Base-by-base conservation (phyloP, 2,329 filamentous ascomycete genomes). In the Fusarium pseudonygamai region DNA sequence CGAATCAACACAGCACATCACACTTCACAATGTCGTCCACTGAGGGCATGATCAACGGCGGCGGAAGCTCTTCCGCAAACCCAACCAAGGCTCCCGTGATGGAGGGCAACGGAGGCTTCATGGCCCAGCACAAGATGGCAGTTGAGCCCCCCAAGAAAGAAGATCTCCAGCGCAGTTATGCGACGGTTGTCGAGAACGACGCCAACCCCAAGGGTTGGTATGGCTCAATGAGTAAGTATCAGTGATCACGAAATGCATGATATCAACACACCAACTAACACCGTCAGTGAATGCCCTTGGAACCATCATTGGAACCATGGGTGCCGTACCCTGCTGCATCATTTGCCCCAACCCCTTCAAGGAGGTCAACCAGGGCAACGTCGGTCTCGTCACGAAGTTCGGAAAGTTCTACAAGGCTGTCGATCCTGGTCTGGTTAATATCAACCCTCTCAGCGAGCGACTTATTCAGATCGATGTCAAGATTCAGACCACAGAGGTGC, bases 401-500 rank as follows among this genome's bases (percentile, higher is more conserved):
- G 96, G 96, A 79, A 88, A 92, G 74, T 98, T 99, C 85, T 94
- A 97, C 83, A 93, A 95, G 83, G 95, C 96, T 16, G 96, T 98
- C 75, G 96, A 99, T 82, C 96, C 96, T 6, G 96, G 96, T 81
- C 91, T 99, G 37, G 94, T 98, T 83, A 97, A 97, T 87, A 92
- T 99, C 87, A 99, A 99, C 85, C 96, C 96, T 7, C 90, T 98
- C 61, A 96, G 93, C 78, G 96, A 99, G 87, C 90, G 88, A 66
- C 88, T 99, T 46, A 92, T 94, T 76, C 94, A 97, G 79, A 93
- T 99, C 80, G 96, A 99, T 82, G 96, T 99, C 85, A 99, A 98
- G 91, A 98, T 98, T 78, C 96, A 99, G 85, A 98, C 97, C 75
- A 94, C 97, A 82, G 93, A 99, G 87, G 96, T 99, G 30, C 96